phyloP scores from a whole-genome alignment of 805 yeast genomes.

The Sugiyamaella chiloensis region DNA sequence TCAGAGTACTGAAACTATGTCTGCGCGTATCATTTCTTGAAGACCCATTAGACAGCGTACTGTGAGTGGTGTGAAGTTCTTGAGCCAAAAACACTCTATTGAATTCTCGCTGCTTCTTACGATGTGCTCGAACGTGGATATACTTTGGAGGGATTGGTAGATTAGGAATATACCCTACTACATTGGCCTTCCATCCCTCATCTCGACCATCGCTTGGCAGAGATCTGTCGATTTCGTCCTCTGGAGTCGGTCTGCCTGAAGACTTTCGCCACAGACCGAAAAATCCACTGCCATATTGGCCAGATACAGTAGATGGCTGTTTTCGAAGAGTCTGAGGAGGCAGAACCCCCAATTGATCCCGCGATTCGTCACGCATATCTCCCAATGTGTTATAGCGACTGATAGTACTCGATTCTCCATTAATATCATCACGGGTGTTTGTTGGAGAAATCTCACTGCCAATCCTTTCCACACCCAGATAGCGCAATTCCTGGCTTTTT shows the following conservation, averaged over 20 bases:
- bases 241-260: conserved; percentile 23
- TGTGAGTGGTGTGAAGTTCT: conserved; percentile 24
- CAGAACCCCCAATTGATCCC: no score
- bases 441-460: no score
- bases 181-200: conserved; percentile 33
- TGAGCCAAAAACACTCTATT: conserved; percentile 36
- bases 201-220: conserved; percentile 19
- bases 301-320: not conserved
- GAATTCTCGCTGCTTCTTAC: conserved; percentile 29
- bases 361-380: no score
- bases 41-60: not conserved
- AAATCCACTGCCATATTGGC: conserved; percentile 13
- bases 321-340: not conserved
- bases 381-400: no score
- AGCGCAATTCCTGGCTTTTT: no score
- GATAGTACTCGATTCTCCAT: no score
- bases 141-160: conserved; percentile 32
- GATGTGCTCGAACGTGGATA: conserved; percentile 33
- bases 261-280: conserved; percentile 21
- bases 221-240: conserved; percentile 18
- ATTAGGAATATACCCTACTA: conserved; percentile 29
- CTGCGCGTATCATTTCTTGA: not conserved
- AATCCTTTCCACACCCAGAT: no score
- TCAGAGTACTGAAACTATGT: conserved; percentile 5
- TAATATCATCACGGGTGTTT: no score